phyloP scores from a whole-genome alignment of 1,284 basidiomycete species.

The Melanopsichium pennsylvanicum region DNA sequence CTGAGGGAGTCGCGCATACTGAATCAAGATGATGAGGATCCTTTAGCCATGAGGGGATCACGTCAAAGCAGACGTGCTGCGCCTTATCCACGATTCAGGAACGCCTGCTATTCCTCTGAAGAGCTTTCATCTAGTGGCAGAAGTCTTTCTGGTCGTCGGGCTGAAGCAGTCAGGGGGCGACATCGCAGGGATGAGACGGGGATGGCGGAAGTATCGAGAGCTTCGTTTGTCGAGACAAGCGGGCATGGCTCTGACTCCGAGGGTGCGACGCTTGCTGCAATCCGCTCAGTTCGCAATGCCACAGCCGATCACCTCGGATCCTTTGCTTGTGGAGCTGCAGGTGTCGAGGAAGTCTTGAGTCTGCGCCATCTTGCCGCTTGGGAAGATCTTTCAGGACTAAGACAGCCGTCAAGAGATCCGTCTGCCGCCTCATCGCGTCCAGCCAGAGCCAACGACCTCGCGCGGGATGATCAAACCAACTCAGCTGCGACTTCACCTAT shows the following conservation, averaged over 20 bases:
- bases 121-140: constrained; percentile 26
- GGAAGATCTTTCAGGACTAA: constrained; percentile 12
- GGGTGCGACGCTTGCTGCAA: constrained; percentile 8
- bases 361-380: too few relatives aligned
- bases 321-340: too few relatives aligned
- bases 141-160: constrained; percentile 6
- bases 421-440: too few relatives aligned
- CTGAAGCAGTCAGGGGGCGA: neutral
- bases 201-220: constrained; percentile 18
- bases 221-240: constrained; percentile 14
- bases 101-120: constrained; percentile 12
- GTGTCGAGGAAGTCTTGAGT: too few relatives aligned
- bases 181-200: constrained; percentile 5
- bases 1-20: constrained; percentile 5
- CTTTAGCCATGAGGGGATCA: constrained; percentile 9
- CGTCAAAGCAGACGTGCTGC: constrained; percentile 19
- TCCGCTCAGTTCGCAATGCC: neutral
- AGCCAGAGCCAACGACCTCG: too few relatives aligned
- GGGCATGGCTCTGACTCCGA: constrained; percentile 14
- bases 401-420: neutral
- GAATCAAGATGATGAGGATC: constrained; percentile 2
- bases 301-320: too few relatives aligned
- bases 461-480: neutral
- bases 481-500: neutral
- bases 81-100: constrained; percentile 13